Evolutionary conservation across 768 basidiomycete species (phyloP), one percentile per base, ranked within the genome.

Genomic region (Exsudoporus frostii): DNA sequence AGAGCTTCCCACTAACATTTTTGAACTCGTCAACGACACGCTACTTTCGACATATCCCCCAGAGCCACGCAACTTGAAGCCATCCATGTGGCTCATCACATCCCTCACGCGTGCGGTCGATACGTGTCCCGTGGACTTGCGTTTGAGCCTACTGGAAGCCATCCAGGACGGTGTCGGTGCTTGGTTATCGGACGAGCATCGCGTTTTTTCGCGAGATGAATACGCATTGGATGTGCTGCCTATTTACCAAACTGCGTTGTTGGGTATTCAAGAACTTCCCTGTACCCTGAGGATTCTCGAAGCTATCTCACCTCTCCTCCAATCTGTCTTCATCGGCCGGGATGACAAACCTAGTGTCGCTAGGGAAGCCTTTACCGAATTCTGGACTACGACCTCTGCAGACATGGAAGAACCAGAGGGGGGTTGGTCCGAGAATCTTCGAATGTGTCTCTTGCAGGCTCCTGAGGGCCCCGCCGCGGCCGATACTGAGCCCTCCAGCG

Each of bases 1-100:
- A 24, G 76, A 80, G 19, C 65, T 86, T 1, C 86, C 89, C 3
- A 67, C 71, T 14, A 64, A 70, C 22, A 62, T 90, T 15, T 66
- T 89, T 27, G 79, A 82, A 41, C 79, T 88, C 49, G 74, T 83
- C 48, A 82, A 84, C 54, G 79, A 81, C 39, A 81, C 81, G 0
- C 72, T 91, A 52, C 69, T 73, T 20, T 74, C 79, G 9, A 78
- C 79, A 9, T 92, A 92, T 68, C 89, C 89, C 0, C 86, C 88
- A 0, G 77, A 78, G 19, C 74, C 79, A 5, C 72, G 73, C 43
- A 78, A 81, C 59, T 74, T 77, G 62, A 74, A 79, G 47, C 75
- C 76, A 34, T 78, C 79, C 33, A 71, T 81, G 55, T 90, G 87
- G 88, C 72, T 87, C 56, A 70, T 83, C 19, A 73, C 82, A 36